A percentile compares a stretch with the other conserved stretches of the same genome.
phyloP scores from a whole-genome alignment of 2,329 filamentous ascomycete genomes.

The Colletotrichum sp. region DNA sequence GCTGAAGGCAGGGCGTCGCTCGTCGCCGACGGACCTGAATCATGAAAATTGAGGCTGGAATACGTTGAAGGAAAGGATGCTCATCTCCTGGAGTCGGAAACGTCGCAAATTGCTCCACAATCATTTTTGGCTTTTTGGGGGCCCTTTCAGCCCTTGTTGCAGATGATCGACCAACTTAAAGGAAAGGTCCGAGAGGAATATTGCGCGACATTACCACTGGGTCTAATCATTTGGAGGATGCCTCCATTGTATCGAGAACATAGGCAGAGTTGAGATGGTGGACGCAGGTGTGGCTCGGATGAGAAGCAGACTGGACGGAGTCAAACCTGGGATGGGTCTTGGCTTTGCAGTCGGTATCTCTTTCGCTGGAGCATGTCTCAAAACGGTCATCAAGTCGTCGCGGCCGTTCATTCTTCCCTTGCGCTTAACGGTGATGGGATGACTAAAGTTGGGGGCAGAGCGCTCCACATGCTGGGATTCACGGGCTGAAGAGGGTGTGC shows the following conservation, averaged over 20 bases:
- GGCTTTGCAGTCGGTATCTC: background rate
- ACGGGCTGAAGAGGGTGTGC: background rate
- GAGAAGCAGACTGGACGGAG: constrained; percentile 9
- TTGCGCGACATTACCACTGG: background rate
- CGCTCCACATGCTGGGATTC: background rate
- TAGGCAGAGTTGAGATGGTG: background rate
- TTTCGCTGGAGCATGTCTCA: background rate
- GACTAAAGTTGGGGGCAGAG: background rate
- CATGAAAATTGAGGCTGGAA: background rate
- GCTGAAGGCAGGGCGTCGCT: background rate
- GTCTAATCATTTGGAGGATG: background rate
- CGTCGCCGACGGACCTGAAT: background rate
- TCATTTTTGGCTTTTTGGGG: background rate
- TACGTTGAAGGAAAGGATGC: background rate
- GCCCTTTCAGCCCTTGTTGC: background rate
- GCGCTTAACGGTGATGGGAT: background rate
- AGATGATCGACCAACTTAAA: constrained; percentile 10
- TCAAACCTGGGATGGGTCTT: background rate
- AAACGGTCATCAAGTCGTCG: background rate
- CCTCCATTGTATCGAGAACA: background rate
- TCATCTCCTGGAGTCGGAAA: background rate
- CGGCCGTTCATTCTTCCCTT: background rate
- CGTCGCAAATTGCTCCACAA: background rate
- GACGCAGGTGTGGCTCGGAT: constrained; percentile 9
- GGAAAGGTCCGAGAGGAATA: background rate